These are phyloP conservation scores for Setaria italica DNA, from an alignment of 202 grass and related monocot genomes.

Conservation along the genomic window DNA sequence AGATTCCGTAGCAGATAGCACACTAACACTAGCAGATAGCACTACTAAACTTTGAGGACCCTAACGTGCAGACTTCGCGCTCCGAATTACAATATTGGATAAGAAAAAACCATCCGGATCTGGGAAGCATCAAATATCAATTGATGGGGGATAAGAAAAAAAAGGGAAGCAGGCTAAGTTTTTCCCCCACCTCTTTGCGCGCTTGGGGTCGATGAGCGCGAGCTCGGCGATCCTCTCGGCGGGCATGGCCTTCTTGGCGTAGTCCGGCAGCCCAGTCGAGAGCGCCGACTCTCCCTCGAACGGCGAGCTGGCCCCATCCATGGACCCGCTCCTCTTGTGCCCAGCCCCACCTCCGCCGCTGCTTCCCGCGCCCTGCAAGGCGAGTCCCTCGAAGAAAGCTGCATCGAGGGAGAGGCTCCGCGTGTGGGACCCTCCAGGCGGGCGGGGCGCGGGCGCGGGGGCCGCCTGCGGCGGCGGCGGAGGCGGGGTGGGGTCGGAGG, in stretches of 20 bases:
- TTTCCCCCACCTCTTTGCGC: slow-evolving; percentile 76
- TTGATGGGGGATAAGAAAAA: not conserved
- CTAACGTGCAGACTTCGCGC: not conserved
- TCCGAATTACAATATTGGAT: not conserved
- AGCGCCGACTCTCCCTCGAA: slow-evolving; percentile 77
- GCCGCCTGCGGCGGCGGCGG: slow-evolving; percentile 1
- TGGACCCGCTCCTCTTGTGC: slow-evolving; percentile 79
- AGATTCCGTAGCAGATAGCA: slow-evolving; percentile 25
- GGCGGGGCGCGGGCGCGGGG: slow-evolving; percentile 21
- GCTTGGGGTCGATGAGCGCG: slow-evolving; percentile 89
- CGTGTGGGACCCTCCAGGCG: slow-evolving; percentile 47
- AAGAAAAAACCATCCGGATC: slow-evolving; percentile 14
- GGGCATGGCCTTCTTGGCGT: slow-evolving; percentile 91
- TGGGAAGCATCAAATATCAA: slow-evolving; percentile 15
- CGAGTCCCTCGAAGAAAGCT: slow-evolving; percentile 76
- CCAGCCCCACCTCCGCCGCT: not conserved
- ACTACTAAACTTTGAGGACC: not conserved
- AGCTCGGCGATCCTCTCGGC: slow-evolving; percentile 84
- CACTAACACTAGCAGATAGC: slow-evolving; percentile 9
- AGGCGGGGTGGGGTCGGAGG: slow-evolving; percentile 49
- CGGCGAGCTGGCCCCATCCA: slow-evolving; percentile 69
- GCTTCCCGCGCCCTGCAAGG: slow-evolving; percentile 48
- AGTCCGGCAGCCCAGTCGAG: slow-evolving; percentile 58
- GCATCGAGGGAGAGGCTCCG: slow-evolving; percentile 84
- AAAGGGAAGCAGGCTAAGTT: not conserved